Evolutionary conservation across 176 grass and related monocot species (phyloP).

Genomic region (Pharus latifolius): DNA sequence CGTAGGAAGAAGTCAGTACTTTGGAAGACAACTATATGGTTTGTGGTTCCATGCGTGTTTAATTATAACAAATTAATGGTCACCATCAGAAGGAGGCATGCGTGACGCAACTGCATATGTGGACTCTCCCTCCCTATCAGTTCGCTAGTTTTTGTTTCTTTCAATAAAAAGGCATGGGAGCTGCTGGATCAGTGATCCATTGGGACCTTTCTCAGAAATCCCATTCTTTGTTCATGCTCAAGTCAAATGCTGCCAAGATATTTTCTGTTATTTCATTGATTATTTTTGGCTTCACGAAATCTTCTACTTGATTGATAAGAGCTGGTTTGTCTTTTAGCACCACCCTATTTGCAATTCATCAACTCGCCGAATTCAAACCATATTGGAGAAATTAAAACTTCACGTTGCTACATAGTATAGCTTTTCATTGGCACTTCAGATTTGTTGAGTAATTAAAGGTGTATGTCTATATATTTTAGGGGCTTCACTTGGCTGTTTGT

Average conservation of each 20-base stretch:
- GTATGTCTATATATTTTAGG: too few relatives aligned
- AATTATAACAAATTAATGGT: background rate
- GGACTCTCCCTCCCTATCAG: background rate
- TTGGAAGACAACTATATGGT: too few relatives aligned
- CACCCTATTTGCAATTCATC: background rate
- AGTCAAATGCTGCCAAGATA: conserved; percentile 1
- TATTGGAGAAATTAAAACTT: too few relatives aligned
- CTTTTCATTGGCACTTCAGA: too few relatives aligned
- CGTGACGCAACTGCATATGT: conserved; percentile 6
- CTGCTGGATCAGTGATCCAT: conserved; percentile 1
- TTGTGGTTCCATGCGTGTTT: too few relatives aligned
- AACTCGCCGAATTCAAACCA: too few relatives aligned
- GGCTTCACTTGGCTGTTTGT: too few relatives aligned
- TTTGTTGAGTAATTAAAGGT: too few relatives aligned
- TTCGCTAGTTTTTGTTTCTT: conserved; percentile 19
- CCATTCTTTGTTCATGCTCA: conserved; percentile 12
- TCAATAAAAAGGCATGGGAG: conserved; percentile 20
- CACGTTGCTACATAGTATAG: too few relatives aligned
- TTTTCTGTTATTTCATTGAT: background rate
- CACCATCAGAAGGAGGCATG: background rate
- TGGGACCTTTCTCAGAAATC: conserved; percentile 14
- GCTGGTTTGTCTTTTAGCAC: background rate
- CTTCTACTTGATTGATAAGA: background rate
- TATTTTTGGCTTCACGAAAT: background rate
- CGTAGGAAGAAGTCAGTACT: too few relatives aligned